Percentiles rank a stretch among this genome's conserved stretches.
Evolutionary conservation across 768 basidiomycete species (phyloP).

Genomic region (Dioszegia aurantiaca): DNA sequence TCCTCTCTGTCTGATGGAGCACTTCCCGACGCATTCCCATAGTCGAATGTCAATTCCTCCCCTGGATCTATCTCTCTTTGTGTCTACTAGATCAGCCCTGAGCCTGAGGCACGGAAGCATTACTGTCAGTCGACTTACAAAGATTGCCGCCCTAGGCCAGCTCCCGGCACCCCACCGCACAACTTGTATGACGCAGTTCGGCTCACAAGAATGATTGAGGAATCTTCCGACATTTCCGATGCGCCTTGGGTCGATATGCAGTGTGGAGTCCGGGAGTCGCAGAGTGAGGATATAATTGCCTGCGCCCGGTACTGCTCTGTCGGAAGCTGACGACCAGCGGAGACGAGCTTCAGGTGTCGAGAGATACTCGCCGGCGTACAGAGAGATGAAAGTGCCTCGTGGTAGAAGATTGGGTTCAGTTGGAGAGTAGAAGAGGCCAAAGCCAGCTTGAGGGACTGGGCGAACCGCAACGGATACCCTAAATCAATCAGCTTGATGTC

Average conservation of each 20-base stretch:
- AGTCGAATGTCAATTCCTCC: slow-evolving; percentile 52
- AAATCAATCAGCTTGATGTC: not conserved
- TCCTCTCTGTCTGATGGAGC: slow-evolving; percentile 7
- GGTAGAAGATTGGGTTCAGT: slow-evolving; percentile 7
- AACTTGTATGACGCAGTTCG: slow-evolving; percentile 47
- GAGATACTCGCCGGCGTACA: slow-evolving; percentile 52
- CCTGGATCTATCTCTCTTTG: slow-evolving; percentile 31
- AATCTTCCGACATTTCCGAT: slow-evolving; percentile 49
- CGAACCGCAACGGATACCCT: slow-evolving; percentile 20
- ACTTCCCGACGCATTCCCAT: slow-evolving; percentile 44
- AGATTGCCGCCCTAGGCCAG: slow-evolving; percentile 49
- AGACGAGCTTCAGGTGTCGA: slow-evolving; percentile 31
- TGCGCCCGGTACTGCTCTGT: slow-evolving; percentile 7
- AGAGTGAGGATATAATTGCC: slow-evolving; percentile 51
- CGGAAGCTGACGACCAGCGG: slow-evolving; percentile 20
- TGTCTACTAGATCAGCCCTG: slow-evolving; percentile 25
- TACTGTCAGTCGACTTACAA: slow-evolving; percentile 37
- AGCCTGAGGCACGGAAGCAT: too few species aligned
- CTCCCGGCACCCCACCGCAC: slow-evolving; percentile 43
- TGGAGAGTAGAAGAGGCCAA: slow-evolving; percentile 41
- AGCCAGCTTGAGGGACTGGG: slow-evolving; percentile 25
- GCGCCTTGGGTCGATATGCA: slow-evolving; percentile 47
- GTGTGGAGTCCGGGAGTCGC: slow-evolving; percentile 23
- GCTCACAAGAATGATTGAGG: slow-evolving; percentile 51
- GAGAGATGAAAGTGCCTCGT: slow-evolving; percentile 44